Percentiles rank a stretch among this genome's conserved stretches.
Evolutionary conservation across 2,329 filamentous ascomycete species (phyloP).

Genomic region (Hypocreales sp.): DNA sequence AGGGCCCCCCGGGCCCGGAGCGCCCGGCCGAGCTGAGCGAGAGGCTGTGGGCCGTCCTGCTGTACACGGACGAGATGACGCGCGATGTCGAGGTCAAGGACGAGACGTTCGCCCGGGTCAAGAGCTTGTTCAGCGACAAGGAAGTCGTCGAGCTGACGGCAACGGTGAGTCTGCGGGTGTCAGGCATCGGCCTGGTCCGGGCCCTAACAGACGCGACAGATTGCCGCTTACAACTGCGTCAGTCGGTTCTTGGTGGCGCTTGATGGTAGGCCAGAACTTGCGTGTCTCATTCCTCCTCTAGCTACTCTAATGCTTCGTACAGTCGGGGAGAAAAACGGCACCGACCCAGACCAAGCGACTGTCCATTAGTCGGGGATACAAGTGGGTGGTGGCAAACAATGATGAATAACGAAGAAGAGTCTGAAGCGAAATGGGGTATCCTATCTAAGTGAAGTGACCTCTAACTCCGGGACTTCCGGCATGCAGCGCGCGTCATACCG

Average conservation of each 20-base stretch:
- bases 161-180: conserved; percentile 49
- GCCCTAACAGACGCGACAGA: conserved; percentile 14
- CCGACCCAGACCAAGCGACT: conserved; percentile 27
- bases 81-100: conserved; percentile 54
- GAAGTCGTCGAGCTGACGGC: conserved; percentile 72
- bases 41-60: conserved; percentile 51
- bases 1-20: conserved; percentile 9
- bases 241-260: conserved; percentile 71
- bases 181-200: too few species aligned
- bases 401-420: too few species aligned
- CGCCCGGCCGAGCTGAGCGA: conserved; percentile 29
- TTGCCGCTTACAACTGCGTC: conserved; percentile 71
- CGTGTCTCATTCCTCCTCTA: conserved; percentile 1
- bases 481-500: too few species aligned
- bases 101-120: conserved; percentile 49
- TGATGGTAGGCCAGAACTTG: conserved; percentile 40
- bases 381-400: too few species aligned
- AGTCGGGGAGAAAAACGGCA: conserved; percentile 43
- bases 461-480: conserved; percentile 3
- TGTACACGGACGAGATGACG: conserved; percentile 77
- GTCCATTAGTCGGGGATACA: conserved; percentile 21
- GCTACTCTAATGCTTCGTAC: conserved; percentile 4
- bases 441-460: conserved; percentile 19
- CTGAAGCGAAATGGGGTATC: too few species aligned
- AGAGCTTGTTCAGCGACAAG: conserved; percentile 44